Evolutionary conservation across 306 rosid species (phyloP), one percentile per base, ranked within the genome.

Genomic region (Trichosanthes truncata): DNA sequence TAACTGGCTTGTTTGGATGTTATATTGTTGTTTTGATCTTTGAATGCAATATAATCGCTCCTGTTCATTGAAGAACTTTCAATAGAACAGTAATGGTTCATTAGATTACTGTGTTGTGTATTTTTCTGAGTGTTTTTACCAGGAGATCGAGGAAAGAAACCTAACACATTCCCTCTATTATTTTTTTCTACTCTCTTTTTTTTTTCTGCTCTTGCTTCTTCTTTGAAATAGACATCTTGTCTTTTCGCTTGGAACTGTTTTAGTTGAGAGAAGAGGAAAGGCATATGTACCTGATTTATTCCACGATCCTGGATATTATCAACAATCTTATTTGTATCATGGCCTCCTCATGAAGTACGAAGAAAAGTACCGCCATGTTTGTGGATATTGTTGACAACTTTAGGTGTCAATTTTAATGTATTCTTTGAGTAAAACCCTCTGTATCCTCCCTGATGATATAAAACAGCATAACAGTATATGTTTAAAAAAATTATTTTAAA

Each of bases 301-400:
- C 93, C 93, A 14, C 93, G 90, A 81, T 95, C 97, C 77, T 90
- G 87, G 65, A 95, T 90, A 84, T 92, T 95, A 87, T 95, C 98
- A 63, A 95, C 97, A 80, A 92, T 95, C 93, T 95, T 95, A 71
- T 91, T 82, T 52, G 97, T 91, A 85, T 95, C 97, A 86, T 95
- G 97, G 75, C 97, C 98, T 82, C 98, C 98, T 29, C 97, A 91
- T 81, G 98, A 95, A 80, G 98, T 92, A 68, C 89, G 87, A 81
- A 95, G 98, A 87, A 90, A 85, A 71, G 96, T 92, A 31, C 98
- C 98, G 82, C 97, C 98, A 10, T 89, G 89, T 83, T 92, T 92
- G 85, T 92, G 98, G 74, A 95, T 90, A 81, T 95, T 86, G 79
- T 85, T 87, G 82, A 92, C 97, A 76, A 91, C 90, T 90, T 88